Percentiles rank a stretch among this genome's conserved stretches.
Conservation (phyloP, 768 basidiomycete species). For the Leccinum longicurvipes region DNA sequence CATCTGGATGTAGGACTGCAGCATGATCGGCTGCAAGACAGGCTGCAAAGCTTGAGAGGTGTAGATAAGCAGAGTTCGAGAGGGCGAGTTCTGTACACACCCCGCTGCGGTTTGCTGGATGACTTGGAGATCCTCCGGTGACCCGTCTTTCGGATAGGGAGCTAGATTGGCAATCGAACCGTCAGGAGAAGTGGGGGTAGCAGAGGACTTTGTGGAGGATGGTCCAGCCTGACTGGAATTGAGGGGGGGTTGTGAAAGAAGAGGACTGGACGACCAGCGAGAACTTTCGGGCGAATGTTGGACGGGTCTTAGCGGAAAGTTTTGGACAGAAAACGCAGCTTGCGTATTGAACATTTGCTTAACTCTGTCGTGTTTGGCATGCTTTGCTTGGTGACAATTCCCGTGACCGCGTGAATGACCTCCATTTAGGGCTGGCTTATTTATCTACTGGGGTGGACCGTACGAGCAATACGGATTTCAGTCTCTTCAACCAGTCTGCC, state of each 20-base stretch:
- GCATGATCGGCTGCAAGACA: conserved; percentile 63
- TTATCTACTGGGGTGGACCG: conserved; percentile 12
- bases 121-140: conserved; percentile 50
- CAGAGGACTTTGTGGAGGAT: conserved; percentile 15
- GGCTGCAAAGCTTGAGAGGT: conserved; percentile 47
- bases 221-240: conserved; percentile 25
- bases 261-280: conserved; percentile 2
- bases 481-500: conserved; percentile 62
- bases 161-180: conserved; percentile 26
- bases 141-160: conserved; percentile 35
- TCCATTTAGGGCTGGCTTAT: conserved; percentile 32
- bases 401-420: conserved; percentile 37
- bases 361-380: conserved; percentile 37
- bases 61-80: conserved; percentile 13
- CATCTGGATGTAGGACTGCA: conserved; percentile 58
- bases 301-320: conserved; percentile 21
- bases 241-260: conserved; percentile 1
- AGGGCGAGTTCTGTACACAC: conserved; percentile 32
- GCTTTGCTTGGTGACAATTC: conserved; percentile 35
- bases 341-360: conserved; percentile 32
- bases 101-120: conserved; percentile 46
- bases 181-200: conserved; percentile 9
- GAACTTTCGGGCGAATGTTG: conserved; percentile 1
- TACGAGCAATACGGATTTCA: conserved; percentile 37
- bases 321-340: conserved; percentile 29